Evolutionary conservation across 176 grass and related monocot species (phyloP).

Genomic region (Rhynchospora breviuscula): DNA sequence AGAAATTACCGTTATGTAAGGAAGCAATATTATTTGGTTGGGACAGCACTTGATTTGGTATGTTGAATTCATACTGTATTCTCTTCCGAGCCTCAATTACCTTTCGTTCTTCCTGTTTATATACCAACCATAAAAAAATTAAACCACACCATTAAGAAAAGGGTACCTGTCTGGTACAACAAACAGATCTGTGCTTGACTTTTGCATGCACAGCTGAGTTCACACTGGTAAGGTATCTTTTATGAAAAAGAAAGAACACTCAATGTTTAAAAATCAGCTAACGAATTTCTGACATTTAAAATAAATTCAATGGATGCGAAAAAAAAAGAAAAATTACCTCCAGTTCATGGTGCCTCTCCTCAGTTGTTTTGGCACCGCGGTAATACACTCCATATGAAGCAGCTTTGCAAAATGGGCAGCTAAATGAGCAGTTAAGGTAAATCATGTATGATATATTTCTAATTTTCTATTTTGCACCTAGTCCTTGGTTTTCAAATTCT

Average conservation of each 20-base stretch:
- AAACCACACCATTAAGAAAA: background rate
- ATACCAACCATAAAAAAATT: background rate
- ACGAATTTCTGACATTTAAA: background rate
- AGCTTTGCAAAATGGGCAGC: constrained; percentile 83
- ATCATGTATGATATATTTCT: background rate
- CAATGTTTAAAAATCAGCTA: background rate
- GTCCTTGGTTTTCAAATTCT: background rate
- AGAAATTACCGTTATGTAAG: background rate
- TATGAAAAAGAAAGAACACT: background rate
- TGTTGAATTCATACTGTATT: constrained; percentile 13
- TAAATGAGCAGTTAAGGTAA: constrained; percentile 35
- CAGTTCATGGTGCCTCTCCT: constrained; percentile 33
- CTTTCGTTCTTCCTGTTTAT: constrained; percentile 20
- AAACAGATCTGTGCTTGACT: background rate
- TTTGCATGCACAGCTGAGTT: background rate
- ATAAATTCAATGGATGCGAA: background rate
- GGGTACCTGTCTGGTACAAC: background rate
- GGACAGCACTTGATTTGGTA: constrained; percentile 3
- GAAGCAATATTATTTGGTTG: constrained; percentile 1
- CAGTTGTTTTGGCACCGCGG: constrained; percentile 22
- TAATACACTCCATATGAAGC: constrained; percentile 56
- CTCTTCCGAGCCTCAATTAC: constrained; percentile 19
- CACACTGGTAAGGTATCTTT: background rate
- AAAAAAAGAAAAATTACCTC: constrained; percentile 34
- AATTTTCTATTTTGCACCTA: background rate